Percentiles rank a stretch among this genome's conserved stretches.
Conservation (phyloP, 495 filamentous ascomycete genomes). For the Tricharina praecox region DNA sequence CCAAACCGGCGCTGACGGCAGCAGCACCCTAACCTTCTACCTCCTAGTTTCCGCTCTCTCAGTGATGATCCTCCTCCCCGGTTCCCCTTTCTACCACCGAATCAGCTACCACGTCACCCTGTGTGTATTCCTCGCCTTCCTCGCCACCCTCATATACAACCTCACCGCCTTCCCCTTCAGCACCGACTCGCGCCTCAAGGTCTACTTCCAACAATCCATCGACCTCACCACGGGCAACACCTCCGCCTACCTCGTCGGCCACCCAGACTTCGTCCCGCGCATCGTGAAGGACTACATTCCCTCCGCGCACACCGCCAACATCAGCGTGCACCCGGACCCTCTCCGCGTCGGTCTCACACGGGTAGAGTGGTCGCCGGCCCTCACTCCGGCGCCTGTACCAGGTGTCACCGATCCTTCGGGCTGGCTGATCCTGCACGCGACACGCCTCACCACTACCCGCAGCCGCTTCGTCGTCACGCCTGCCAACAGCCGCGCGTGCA, state of each 20-base stretch:
- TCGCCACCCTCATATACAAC: conserved; percentile 72
- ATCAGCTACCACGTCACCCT: conserved; percentile 67
- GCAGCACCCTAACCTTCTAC: conserved; percentile 46
- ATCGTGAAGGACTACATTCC: conserved; percentile 50
- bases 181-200: conserved; percentile 55
- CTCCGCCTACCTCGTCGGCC: conserved; percentile 49
- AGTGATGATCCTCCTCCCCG: conserved; percentile 57
- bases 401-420: conserved; percentile 30
- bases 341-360: conserved; percentile 34
- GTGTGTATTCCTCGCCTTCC: conserved; percentile 54
- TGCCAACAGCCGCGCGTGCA: conserved; percentile 52
- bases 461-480: conserved; percentile 12
- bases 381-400: conserved; percentile 41
- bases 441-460: conserved; percentile 44
- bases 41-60: conserved; percentile 48
- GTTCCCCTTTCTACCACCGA: conserved; percentile 72
- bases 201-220: conserved; percentile 70
- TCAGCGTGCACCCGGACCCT: conserved; percentile 35
- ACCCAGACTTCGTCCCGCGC: conserved; percentile 51
- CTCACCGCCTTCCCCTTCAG: conserved; percentile 81
- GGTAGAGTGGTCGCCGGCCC: conserved; percentile 59
- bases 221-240: conserved; percentile 50
- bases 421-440: conserved; percentile 37
- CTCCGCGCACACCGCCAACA: conserved; percentile 43
- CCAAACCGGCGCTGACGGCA: conserved; percentile 71